These are phyloP conservation scores for Oryza australiensis DNA, from an alignment of 176 grass and related monocot genomes.

Conservation along the genomic window DNA sequence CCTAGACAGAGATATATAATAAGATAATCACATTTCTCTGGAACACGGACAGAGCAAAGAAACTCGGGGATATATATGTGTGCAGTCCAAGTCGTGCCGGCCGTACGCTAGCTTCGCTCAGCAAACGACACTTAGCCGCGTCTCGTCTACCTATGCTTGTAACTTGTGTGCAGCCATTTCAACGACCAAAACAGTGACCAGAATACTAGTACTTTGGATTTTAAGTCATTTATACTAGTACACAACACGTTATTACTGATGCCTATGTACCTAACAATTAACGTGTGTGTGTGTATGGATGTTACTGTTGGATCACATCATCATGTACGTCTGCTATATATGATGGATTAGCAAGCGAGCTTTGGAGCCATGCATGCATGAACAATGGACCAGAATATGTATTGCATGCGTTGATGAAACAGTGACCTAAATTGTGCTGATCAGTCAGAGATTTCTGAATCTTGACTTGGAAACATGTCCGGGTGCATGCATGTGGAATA, in stretches of 20 bases:
- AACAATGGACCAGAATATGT: background rate
- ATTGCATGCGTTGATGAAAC: background rate
- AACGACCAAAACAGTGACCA: background rate
- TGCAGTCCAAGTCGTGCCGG: conserved; percentile 32
- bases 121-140: background rate
- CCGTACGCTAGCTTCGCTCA: background rate
- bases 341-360: background rate
- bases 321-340: background rate
- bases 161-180: background rate
- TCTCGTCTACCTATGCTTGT: background rate
- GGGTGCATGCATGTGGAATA: background rate
- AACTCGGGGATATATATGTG: background rate
- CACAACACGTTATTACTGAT: background rate
- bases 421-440: background rate
- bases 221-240: background rate
- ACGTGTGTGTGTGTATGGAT: background rate
- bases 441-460: background rate
- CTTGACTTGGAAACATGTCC: background rate
- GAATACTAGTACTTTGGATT: background rate
- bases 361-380: background rate
- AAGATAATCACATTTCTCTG: background rate
- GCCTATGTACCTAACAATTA: background rate
- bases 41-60: conserved; percentile 28
- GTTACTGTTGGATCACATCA: background rate
- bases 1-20: background rate